Percentiles rank a stretch among this genome's conserved stretches.
Evolutionary conservation across 139 green algal species (phyloP).

Genomic region (Dunaliella sp.): DNA sequence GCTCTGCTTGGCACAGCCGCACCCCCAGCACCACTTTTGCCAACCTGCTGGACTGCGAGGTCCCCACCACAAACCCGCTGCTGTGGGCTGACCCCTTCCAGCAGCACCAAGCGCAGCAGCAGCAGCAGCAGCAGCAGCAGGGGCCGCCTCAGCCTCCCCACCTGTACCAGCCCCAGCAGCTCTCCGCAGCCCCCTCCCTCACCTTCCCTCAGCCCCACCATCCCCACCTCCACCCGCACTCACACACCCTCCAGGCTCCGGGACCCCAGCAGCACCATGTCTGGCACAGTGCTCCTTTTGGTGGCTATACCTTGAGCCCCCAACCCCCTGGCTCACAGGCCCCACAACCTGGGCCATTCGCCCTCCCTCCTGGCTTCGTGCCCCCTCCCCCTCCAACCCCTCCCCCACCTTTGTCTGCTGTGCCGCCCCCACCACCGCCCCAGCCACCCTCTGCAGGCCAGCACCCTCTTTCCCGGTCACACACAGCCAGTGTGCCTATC

Average conservation of each 20-base stretch:
- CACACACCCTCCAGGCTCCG: neutral
- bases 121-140: neutral
- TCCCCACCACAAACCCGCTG: neutral
- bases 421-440: conserved; percentile 7
- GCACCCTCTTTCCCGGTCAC: conserved; percentile 4
- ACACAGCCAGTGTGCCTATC: neutral
- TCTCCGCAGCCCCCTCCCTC: neutral
- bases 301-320: neutral
- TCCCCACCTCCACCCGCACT: neutral
- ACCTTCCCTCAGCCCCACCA: neutral
- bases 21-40: neutral
- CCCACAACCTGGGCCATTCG: no score
- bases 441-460: neutral
- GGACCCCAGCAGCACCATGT: neutral
- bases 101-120: conserved; percentile 4
- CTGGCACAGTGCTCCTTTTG: neutral
- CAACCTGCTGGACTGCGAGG: neutral
- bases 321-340: no score
- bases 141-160: neutral
- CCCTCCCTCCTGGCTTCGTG: neutral
- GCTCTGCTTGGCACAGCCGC: neutral
- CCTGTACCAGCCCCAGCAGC: neutral
- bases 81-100: neutral
- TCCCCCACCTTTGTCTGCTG: neutral
- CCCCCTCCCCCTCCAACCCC: neutral